A percentile compares a stretch with the other conserved stretches of the same genome.
Conservation (phyloP, 768 basidiomycete species). For the Suillus hirtellus region DNA sequence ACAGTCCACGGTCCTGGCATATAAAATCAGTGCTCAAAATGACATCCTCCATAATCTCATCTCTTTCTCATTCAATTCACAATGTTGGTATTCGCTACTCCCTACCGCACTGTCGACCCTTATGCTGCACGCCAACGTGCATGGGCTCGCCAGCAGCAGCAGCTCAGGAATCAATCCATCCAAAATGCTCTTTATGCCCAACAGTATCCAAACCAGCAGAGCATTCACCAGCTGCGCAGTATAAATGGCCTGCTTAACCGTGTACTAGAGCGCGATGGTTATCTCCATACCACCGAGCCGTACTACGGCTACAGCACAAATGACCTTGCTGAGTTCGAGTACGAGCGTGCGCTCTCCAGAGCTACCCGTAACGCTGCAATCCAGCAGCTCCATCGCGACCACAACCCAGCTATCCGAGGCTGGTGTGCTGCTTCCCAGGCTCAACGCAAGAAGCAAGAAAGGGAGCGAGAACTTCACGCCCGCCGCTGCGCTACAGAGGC, state of each 20-base stretch:
- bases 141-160: not conserved
- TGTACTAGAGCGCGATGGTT: conserved; percentile 1
- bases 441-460: not conserved
- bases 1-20: not conserved
- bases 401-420: not conserved
- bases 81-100: conserved; percentile 12
- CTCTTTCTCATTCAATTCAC: conserved; percentile 3
- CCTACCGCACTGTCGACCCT: not conserved
- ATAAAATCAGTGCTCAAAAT: conserved; percentile 3
- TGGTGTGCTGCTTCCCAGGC: not conserved
- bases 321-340: not conserved
- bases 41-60: not conserved
- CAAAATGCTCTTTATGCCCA: conserved; percentile 2
- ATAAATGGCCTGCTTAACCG: not conserved
- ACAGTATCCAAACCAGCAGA: not conserved
- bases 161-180: conserved; percentile 4
- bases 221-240: not conserved
- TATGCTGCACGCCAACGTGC: conserved; percentile 30
- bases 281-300: not conserved
- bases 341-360: not conserved
- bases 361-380: not conserved
- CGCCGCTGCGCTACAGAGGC: not conserved
- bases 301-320: not conserved
- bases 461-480: not conserved
- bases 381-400: not conserved